phyloP scores from a whole-genome alignment of 352 stramenopile genomes.

The Pythium phragmitis region DNA sequence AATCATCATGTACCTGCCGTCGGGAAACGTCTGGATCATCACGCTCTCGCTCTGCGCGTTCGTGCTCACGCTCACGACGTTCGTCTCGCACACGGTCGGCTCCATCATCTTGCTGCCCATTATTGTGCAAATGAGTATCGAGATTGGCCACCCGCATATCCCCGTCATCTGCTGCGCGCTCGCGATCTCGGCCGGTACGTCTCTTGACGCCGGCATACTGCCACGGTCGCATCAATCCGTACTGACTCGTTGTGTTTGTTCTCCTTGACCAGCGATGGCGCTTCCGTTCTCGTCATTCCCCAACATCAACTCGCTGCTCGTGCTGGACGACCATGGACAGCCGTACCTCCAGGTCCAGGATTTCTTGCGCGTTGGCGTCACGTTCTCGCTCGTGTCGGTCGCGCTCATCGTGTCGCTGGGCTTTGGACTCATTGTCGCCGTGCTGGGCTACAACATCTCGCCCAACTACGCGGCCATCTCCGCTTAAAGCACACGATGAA shows the following conservation, averaged over 20 bases:
- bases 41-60: conserved; percentile 85
- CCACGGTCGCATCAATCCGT: neutral
- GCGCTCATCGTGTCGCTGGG: conserved; percentile 85
- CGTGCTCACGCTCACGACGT: conserved; percentile 89
- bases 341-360: conserved; percentile 87
- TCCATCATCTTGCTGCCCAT: conserved; percentile 92
- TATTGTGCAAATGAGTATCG: conserved; percentile 88
- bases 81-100: conserved; percentile 92
- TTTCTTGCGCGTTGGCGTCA: conserved; percentile 83
- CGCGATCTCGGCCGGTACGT: conserved; percentile 84
- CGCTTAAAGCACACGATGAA: conserved; percentile 3
- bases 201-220: neutral
- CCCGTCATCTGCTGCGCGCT: conserved; percentile 83
- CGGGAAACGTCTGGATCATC: conserved; percentile 84
- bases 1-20: conserved; percentile 76
- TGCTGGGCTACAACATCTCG: conserved; percentile 78
- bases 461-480: conserved; percentile 34
- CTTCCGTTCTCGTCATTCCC: conserved; percentile 92
- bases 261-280: conserved; percentile 64
- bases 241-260: conserved; percentile 1
- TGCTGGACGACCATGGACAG: conserved; percentile 88
- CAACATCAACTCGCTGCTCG: conserved; percentile 91
- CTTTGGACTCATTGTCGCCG: conserved; percentile 79
- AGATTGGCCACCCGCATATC: conserved; percentile 85
- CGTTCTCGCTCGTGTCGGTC: conserved; percentile 83